Conservation (phyloP, 1,284 basidiomycete species). For the Exobasidium cylindrosporum region DNA sequence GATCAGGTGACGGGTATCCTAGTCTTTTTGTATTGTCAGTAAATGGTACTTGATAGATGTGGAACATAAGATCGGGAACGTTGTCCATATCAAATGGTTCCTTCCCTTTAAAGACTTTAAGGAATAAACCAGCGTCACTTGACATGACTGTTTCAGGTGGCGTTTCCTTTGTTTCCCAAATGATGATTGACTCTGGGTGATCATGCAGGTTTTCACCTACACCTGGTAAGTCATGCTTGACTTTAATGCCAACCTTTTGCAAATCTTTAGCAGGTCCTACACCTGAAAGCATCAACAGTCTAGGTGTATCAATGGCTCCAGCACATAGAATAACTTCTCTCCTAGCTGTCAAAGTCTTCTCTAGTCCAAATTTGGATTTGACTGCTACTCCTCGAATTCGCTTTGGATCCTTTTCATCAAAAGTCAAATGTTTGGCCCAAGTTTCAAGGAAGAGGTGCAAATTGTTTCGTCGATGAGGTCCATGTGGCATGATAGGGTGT, state of each 20-base stretch:
- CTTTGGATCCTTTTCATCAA: constrained; percentile 26
- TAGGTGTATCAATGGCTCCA: constrained; percentile 58
- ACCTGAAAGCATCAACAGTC: constrained; percentile 62
- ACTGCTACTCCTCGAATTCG: constrained; percentile 44
- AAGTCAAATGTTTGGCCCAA: constrained; percentile 48
- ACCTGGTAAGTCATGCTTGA: constrained; percentile 59
- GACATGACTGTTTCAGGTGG: constrained; percentile 55
- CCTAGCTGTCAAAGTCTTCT: constrained; percentile 44
- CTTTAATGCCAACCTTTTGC: constrained; percentile 56
- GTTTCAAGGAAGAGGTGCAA: constrained; percentile 56
- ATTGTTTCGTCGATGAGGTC: constrained; percentile 48
- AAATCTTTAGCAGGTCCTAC: constrained; percentile 60
- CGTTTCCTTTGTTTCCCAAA: constrained; percentile 53
- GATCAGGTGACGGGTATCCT: constrained; percentile 52
- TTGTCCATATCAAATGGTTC: constrained; percentile 38
- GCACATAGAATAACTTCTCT: constrained; percentile 53
- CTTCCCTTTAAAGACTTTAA: constrained; percentile 36
- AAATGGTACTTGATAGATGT: constrained; percentile 52
- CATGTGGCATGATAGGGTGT: constrained; percentile 55
- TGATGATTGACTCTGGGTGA: constrained; percentile 57
- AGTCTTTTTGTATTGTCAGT: constrained; percentile 52
- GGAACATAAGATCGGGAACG: constrained; percentile 56
- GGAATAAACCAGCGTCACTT: constrained; percentile 54
- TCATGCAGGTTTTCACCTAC: constrained; percentile 63
- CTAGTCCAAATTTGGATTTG: constrained; percentile 37